Conservation (phyloP, 805 yeast species). For the Monosporozyma servazzii region DNA sequence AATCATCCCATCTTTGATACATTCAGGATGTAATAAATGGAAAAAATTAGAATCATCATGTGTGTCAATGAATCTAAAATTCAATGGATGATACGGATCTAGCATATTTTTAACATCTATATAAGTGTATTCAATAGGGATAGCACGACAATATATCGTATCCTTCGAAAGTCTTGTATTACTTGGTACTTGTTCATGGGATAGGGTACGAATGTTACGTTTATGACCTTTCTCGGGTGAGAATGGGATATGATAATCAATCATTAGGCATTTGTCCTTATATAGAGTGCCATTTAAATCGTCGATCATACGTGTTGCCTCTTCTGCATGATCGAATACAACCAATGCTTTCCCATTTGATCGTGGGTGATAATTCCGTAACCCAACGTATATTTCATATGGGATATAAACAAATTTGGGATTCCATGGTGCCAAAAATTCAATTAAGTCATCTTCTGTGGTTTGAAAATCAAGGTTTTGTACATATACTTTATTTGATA, state of each 20-base stretch:
- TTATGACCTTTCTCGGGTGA: conserved; percentile 16
- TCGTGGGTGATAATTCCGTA: conserved; percentile 30
- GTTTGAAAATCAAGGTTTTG: conserved; percentile 46
- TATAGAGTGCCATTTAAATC: conserved; percentile 54
- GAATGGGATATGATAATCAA: conserved; percentile 38
- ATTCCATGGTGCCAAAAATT: conserved; percentile 35
- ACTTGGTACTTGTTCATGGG: background rate
- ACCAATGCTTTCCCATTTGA: conserved; percentile 73
- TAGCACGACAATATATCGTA: conserved; percentile 38
- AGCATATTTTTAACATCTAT: conserved; percentile 38
- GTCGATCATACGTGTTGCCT: conserved; percentile 56
- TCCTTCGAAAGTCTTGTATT: conserved; percentile 29
- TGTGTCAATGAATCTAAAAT: conserved; percentile 36
- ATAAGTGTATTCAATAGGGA: conserved; percentile 36
- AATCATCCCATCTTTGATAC: background rate
- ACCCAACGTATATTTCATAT: conserved; percentile 42
- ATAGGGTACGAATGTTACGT: background rate
- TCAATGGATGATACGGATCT: conserved; percentile 38
- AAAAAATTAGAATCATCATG: background rate
- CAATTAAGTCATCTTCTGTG: conserved; percentile 44
- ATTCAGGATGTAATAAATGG: background rate
- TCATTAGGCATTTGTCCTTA: conserved; percentile 33
- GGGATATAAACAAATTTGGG: conserved; percentile 44
- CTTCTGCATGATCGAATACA: conserved; percentile 58
- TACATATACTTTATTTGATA: conserved; percentile 37